Evolutionary conservation across 768 basidiomycete genomes (phyloP).

Genomic region (Xerocomellus amylosporus): DNA sequence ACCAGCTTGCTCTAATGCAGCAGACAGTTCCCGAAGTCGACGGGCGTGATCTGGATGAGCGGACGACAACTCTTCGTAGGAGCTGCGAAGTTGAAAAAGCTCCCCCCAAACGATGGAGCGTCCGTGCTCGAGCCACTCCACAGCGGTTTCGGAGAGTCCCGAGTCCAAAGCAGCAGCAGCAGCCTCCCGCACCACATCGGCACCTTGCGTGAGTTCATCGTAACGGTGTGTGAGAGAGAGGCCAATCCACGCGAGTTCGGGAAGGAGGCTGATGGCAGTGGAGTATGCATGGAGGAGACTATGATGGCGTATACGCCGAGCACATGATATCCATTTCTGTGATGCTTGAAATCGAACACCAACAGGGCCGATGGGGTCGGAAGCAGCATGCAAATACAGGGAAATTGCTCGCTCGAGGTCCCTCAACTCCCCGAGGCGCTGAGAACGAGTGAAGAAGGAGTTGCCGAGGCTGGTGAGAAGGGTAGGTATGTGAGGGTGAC

Average conservation of each 20-base stretch:
- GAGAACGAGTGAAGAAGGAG: too few species aligned
- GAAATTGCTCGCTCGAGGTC: too few species aligned
- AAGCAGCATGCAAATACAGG: conserved; percentile 2
- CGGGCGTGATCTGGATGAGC: not conserved
- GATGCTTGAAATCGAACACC: conserved; percentile 1
- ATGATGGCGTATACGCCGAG: not conserved
- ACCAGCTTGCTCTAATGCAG: not conserved
- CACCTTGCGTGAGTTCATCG: conserved; percentile 2
- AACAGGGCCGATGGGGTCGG: not conserved
- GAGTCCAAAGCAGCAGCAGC: not conserved
- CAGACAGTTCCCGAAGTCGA: not conserved
- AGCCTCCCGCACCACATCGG: not conserved
- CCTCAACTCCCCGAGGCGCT: too few species aligned
- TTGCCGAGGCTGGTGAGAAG: too few species aligned
- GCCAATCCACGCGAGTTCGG: conserved; percentile 15
- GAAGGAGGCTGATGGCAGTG: conserved; percentile 17
- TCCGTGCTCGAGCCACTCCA: conserved; percentile 15
- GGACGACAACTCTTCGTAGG: not conserved
- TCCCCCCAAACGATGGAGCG: conserved; percentile 7
- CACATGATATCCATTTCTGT: conserved; percentile 1
- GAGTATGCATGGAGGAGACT: conserved; percentile 20
- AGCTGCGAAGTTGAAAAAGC: not conserved
- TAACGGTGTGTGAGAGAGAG: conserved; percentile 17
- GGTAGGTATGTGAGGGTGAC: too few species aligned
- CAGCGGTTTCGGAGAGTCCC: not conserved